Evolutionary conservation across 148 eudicot species (phyloP).

Genomic region (Rhododendron simsii): DNA sequence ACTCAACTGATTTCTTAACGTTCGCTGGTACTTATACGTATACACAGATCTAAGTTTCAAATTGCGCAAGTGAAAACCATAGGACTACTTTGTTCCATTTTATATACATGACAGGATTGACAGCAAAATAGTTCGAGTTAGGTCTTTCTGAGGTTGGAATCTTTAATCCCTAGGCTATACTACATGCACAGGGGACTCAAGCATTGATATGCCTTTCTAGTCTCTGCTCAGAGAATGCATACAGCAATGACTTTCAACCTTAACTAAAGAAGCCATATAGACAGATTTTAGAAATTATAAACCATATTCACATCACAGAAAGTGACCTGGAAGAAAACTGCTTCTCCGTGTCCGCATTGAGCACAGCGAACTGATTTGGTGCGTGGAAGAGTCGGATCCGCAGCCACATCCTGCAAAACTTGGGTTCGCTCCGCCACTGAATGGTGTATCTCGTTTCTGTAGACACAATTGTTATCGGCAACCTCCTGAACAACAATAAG

Average conservation of each 20-base stretch:
- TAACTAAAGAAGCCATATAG: background rate
- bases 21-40: background rate
- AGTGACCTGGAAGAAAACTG: constrained; percentile 93
- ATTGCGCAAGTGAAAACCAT: background rate
- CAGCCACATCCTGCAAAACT: constrained; percentile 94
- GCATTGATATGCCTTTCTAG: background rate
- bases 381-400: constrained; percentile 96
- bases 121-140: background rate
- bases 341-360: constrained; percentile 91
- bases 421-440: constrained; percentile 86
- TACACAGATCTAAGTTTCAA: background rate
- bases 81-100: background rate
- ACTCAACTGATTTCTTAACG: background rate
- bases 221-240: background rate
- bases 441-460: constrained; percentile 91
- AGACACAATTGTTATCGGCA: constrained; percentile 95
- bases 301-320: background rate
- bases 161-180: background rate
- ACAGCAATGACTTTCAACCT: background rate
- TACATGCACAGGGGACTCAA: background rate
- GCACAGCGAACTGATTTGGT: constrained; percentile 86
- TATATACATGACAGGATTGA: background rate
- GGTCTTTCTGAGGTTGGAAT: background rate
- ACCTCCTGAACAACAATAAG: constrained; percentile 45
- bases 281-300: background rate